These are phyloP conservation scores for Ilex paraguariensis DNA, from an alignment of 305 asterid genomes.

Conservation along the genomic window DNA sequence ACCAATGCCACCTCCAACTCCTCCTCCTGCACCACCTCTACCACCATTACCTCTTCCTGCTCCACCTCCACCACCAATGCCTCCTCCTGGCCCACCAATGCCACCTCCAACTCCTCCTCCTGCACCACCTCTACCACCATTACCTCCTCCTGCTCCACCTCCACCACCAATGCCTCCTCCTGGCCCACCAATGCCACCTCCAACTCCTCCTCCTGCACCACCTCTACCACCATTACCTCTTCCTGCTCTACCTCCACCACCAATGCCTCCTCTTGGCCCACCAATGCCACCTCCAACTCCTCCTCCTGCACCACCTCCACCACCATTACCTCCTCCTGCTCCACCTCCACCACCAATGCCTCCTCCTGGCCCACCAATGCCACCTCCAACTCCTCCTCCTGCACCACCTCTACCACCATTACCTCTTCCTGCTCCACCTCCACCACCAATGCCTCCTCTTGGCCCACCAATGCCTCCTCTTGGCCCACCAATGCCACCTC, in stretches of 20 bases:
- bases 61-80: conserved; percentile 5
- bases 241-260: not conserved
- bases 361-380: not conserved
- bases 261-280: not conserved
- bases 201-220: not conserved
- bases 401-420: not conserved
- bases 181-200: not conserved
- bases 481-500: too few relatives aligned
- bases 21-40: conserved; percentile 3
- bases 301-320: not conserved
- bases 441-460: not conserved
- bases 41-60: conserved; percentile 2
- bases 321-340: too few relatives aligned
- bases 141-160: not conserved
- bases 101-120: too few relatives aligned
- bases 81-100: not conserved
- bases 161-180: conserved; percentile 1
- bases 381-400: conserved; percentile 5
- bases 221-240: conserved; percentile 4
- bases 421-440: too few relatives aligned
- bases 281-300: not conserved
- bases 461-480: too few relatives aligned
- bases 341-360: not conserved
- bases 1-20: conserved; percentile 5
- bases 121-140: not conserved